Evolutionary conservation across 768 basidiomycete species (phyloP), one percentile per base, ranked within the genome.

Genomic region (Kwoniella europaea): DNA sequence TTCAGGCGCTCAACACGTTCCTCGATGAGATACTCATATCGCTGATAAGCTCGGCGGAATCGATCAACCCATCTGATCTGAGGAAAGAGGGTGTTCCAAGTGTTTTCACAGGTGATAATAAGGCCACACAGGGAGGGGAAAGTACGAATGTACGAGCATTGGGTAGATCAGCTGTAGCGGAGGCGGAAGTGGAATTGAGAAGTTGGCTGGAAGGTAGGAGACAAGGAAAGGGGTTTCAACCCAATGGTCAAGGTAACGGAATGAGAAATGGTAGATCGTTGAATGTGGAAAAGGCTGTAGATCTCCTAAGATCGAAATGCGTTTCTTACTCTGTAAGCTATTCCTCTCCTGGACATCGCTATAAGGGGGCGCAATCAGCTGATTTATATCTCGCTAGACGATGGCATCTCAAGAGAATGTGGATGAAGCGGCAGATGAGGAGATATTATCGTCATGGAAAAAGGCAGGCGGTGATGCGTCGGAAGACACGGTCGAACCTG

Each of bases 161-260:
- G 56, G 95, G 94, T 59, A 93, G 97, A 84, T 92, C 94, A 80
- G 94, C 94, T 2, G 86, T 96, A 18, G 86, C 94, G 60, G 95
- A 98, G 84, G 95, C 95, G 0, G 95, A 98, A 80, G 87, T 98
- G 54, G 95, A 97, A 82, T 83, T 97, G 57, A 88, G 92, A 78
- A 92, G 92, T 9, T 94, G 94, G 85, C 91, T 90, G 88, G 92
- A 93, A 75, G 87, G 90, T 22, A 35, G 74, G 63, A 56, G 63
- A 29, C 66, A 67, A 20, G 55, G 46, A 54, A 57, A 65, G 58
- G 76, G 78, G 35, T 73, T 77, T 54, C 63, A 72, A 18, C 65
- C 71, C 13, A 74, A 73, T 73, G 73, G 74, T 35, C 52, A 74
- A 53, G 78, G 76, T 4, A 67, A 46, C 24, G 79, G 79, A 16